Percentiles rank a stretch among this genome's conserved stretches.
These are phyloP conservation scores for Yamadazyma blattariae DNA, from an alignment of 1,139 yeast genomes.

Conservation along the genomic window DNA sequence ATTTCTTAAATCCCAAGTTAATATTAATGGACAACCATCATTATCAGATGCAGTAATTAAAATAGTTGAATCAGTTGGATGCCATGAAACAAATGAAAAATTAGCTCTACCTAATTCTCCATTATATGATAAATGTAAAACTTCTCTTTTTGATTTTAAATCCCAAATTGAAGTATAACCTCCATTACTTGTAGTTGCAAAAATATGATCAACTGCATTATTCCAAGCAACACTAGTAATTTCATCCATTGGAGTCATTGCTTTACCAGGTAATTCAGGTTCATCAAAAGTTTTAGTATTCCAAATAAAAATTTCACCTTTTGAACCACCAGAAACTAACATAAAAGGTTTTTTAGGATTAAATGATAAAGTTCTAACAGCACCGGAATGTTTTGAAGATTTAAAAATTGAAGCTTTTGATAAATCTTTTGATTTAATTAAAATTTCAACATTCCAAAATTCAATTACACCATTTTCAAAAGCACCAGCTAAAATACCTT, in stretches of 20 bases:
- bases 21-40: slow-evolving; percentile 76
- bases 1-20: slow-evolving; percentile 93
- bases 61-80: slow-evolving; percentile 78
- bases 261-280: slow-evolving; percentile 73
- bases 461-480: slow-evolving; percentile 79
- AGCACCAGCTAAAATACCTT: slow-evolving; percentile 81
- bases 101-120: slow-evolving; percentile 57
- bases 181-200: slow-evolving; percentile 83
- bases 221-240: slow-evolving; percentile 89
- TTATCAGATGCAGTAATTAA: slow-evolving; percentile 84
- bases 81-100: slow-evolving; percentile 80
- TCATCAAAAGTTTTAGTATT: slow-evolving; percentile 64
- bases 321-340: slow-evolving; percentile 81
- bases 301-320: slow-evolving; percentile 89
- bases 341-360: slow-evolving; percentile 72
- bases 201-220: slow-evolving; percentile 75
- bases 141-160: slow-evolving; percentile 81
- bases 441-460: slow-evolving; percentile 63
- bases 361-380: slow-evolving; percentile 74
- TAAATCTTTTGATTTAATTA: slow-evolving; percentile 38
- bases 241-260: slow-evolving; percentile 81
- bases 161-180: slow-evolving; percentile 96
- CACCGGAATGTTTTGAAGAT: slow-evolving; percentile 62
- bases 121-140: slow-evolving; percentile 70
- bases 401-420: slow-evolving; percentile 43